Conservation (phyloP, 2,329 filamentous ascomycete genomes). For the Alternaria arbusti region DNA sequence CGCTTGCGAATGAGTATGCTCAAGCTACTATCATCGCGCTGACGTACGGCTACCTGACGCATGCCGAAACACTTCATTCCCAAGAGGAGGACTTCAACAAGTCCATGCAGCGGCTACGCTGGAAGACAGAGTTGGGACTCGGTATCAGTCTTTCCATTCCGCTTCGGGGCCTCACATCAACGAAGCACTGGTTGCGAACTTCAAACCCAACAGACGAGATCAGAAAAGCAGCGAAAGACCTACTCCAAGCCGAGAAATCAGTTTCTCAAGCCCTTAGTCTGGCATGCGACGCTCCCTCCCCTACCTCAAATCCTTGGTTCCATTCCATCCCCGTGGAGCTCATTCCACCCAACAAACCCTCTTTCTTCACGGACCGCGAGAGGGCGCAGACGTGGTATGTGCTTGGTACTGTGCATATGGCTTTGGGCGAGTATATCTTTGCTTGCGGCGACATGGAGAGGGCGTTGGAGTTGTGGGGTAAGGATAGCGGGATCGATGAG, state of each 20-base stretch:
- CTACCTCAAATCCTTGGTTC: slow-evolving; percentile 38
- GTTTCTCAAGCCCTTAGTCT: slow-evolving; percentile 34
- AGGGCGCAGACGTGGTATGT: slow-evolving; percentile 38
- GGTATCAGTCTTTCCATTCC: slow-evolving; percentile 27
- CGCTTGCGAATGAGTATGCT: slow-evolving; percentile 28
- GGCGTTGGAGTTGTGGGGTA: slow-evolving; percentile 27
- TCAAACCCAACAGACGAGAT: not conserved
- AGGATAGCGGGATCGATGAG: slow-evolving; percentile 1
- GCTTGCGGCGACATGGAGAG: slow-evolving; percentile 44
- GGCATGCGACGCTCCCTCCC: slow-evolving; percentile 35
- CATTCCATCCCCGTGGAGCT: slow-evolving; percentile 36
- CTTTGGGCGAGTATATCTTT: slow-evolving; percentile 40
- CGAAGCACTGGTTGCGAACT: slow-evolving; percentile 21
- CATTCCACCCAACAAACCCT: slow-evolving; percentile 39
- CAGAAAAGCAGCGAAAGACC: slow-evolving; percentile 21
- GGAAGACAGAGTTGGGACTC: slow-evolving; percentile 35
- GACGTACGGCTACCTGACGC: slow-evolving; percentile 42
- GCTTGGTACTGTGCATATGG: slow-evolving; percentile 35
- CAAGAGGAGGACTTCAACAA: slow-evolving; percentile 28
- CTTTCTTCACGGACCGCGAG: slow-evolving; percentile 38
- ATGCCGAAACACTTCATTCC: slow-evolving; percentile 33
- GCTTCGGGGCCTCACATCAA: slow-evolving; percentile 9
- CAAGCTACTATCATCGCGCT: slow-evolving; percentile 36
- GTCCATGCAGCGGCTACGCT: slow-evolving; percentile 36
- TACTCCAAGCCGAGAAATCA: slow-evolving; percentile 30